phyloP scores from a whole-genome alignment of 2,329 filamentous ascomycete species.

The Phialophora verrucosa region DNA sequence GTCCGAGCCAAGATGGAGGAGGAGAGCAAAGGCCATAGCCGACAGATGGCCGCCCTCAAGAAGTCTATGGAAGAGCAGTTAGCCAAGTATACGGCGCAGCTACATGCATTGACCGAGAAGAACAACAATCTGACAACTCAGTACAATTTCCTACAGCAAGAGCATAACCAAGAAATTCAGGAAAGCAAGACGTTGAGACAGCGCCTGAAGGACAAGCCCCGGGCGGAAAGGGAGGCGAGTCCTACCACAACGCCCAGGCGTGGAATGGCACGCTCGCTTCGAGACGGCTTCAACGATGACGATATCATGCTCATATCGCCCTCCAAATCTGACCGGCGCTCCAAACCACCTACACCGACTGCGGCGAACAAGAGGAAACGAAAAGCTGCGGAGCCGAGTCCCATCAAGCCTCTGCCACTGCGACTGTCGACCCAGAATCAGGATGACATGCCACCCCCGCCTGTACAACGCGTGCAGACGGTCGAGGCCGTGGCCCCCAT shows the following conservation, averaged over 20 bases:
- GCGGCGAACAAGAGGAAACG: conserved; percentile 65
- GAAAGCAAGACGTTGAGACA: conserved; percentile 51
- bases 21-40: conserved; percentile 59
- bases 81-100: conserved; percentile 59
- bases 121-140: conserved; percentile 63
- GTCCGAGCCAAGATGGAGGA: conserved; percentile 64
- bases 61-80: conserved; percentile 60
- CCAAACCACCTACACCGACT: conserved; percentile 61
- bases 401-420: conserved; percentile 51
- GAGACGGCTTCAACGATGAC: conserved; percentile 69
- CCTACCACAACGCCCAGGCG: conserved; percentile 58
- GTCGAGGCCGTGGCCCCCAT: conserved; percentile 23
- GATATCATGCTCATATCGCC: conserved; percentile 64
- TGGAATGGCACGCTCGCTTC: conserved; percentile 50
- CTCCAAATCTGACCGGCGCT: conserved; percentile 55
- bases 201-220: conserved; percentile 44
- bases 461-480: conserved; percentile 42
- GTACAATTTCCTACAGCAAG: conserved; percentile 65
- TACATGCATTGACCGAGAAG: conserved; percentile 61
- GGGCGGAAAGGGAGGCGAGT: conserved; percentile 44
- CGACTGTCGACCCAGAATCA: conserved; percentile 35
- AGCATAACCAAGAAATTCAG: conserved; percentile 62
- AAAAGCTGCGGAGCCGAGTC: conserved; percentile 57
- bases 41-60: conserved; percentile 58
- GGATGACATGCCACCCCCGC: conserved; percentile 33